Base-by-base conservation (phyloP, 177 flowering plant species). In the Tripterygium wilfordii region DNA sequence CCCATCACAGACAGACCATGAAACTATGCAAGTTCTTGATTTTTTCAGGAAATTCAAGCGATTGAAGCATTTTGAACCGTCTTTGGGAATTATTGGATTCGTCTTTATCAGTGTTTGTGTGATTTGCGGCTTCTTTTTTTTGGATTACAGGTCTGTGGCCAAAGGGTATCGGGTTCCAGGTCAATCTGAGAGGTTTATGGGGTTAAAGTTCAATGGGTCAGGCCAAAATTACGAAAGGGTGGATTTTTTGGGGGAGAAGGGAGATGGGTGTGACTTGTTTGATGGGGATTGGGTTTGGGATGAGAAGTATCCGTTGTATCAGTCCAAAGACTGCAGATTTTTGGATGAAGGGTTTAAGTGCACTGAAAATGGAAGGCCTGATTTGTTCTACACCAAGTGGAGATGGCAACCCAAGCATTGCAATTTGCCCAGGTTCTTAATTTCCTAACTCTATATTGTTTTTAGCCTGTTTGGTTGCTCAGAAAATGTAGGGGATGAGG, bases 401-500 rank as follows among this genome's bases (percentile, higher is more conserved):
- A 64, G 97, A 26, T 94, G 99, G 99, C 96, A 94, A 48, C 99
- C 97, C 20, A 85, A 56, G 22, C 54, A 63, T 51, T 89, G 97
- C 68, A 79, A 85, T 60, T 64, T 94, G 71, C 97, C 99, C 57
- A 94, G 98, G 98, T 91, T 33, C 43, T 18, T 8, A 35, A 20
- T 45, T 6, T 4, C 21, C 10, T 31, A 12, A 33, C 20, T 21
- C 29, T 16, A 16, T 27, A 13, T 1, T 23, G 20, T 35, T 17
- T 53, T 40, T 30, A 3, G 22, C 16, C 41, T 36, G 3, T 42
- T 42, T 57, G 27, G 28, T 25, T 57, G 33, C 43, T 37, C 19
- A 5, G 15, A 26, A 36, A 13, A 4, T 15, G 8, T 24, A 37
- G 3, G 24, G 28, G 13, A 28, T 27, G 19, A 36, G 9, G 19